Conservation (phyloP, 208 protist genomes). For the Leishmania gerbilli region DNA sequence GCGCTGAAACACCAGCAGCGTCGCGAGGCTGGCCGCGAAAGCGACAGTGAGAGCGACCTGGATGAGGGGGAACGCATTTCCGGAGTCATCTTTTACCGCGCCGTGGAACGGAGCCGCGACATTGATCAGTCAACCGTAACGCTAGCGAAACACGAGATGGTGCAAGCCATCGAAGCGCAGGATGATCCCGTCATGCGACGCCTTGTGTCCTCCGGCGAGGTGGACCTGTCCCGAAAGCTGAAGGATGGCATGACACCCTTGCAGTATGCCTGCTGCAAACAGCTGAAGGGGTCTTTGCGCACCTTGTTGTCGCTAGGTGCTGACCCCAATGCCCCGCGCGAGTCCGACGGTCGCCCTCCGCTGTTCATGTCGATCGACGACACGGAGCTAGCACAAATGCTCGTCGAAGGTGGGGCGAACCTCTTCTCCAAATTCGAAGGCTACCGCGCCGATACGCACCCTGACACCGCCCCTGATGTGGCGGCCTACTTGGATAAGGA, state of each 20-base stretch:
- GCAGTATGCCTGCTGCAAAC: constrained; percentile 70
- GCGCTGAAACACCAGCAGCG: constrained; percentile 58
- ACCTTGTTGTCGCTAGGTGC: constrained; percentile 75
- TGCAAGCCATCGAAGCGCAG: constrained; percentile 53
- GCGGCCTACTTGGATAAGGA: constrained; percentile 43
- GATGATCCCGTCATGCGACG: constrained; percentile 49
- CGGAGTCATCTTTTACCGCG: constrained; percentile 81
- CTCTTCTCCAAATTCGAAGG: constrained; percentile 74
- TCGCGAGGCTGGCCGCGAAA: constrained; percentile 67
- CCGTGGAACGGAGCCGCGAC: constrained; percentile 68
- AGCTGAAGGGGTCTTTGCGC: constrained; percentile 55
- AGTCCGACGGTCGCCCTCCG: constrained; percentile 70
- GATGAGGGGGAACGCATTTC: constrained; percentile 71
- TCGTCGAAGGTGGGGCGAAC: constrained; percentile 77
- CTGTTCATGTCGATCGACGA: constrained; percentile 90
- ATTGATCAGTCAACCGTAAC: constrained; percentile 59
- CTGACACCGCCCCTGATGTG: constrained; percentile 76
- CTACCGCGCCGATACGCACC: constrained; percentile 72
- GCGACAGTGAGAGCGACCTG: constrained; percentile 87
- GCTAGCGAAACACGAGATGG: constrained; percentile 63
- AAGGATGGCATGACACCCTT: constrained; percentile 85
- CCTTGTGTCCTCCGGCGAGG: constrained; percentile 46
- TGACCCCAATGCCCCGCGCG: constrained; percentile 64
- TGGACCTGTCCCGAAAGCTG: constrained; percentile 57
- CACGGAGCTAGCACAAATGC: constrained; percentile 55